Evolutionary conservation across 139 green algal genomes (phyloP), one percentile per base, ranked within the genome.

Genomic region (Picocystis salinarum): DNA sequence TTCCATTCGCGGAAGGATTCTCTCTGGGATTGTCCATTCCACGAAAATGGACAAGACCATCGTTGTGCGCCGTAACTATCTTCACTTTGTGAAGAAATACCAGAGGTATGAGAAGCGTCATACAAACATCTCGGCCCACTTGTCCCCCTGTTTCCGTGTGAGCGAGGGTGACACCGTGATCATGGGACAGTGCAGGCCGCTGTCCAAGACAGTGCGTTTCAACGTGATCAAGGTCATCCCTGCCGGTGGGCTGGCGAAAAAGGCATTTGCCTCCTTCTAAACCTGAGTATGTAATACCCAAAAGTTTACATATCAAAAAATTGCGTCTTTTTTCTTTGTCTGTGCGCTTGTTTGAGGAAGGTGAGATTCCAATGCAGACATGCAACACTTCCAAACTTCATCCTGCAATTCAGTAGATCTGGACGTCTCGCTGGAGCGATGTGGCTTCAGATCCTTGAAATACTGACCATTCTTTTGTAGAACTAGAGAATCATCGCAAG

Each of bases 191-290:
- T 96, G 86, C 84, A 82, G 83, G 53, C 87, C 87, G 5, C 77
- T 97, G 52, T 92, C 79, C 45, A 96, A 97, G 83, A 97, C 87
- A 11, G 83, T 96, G 52, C 71, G 87, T 19, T 97, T 97, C 82
- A 96, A 96, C 61, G 84, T 94, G 52, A 69, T 97, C 53, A 76
- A 79, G 24, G 87, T 96, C 15, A 82, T 80, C 36, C 76, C 87
- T 18, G 49, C 63, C 13, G 80, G 82, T 19, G 57, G 71, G 4
- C 53, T 48, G 23, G 52, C 34, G 39, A 56, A 47, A 40, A 89
- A 89, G 68, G n/a, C n/a, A n/a, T n/a, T n/a, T n/a, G n/a, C n/a
- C n/a, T n/a, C n/a, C n/a, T n/a, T n/a, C n/a, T n/a, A n/a, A n/a
- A n/a, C n/a, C n/a, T n/a, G n/a, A n/a, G n/a, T n/a, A n/a, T n/a